phyloP scores from a whole-genome alignment of 1,284 basidiomycete genomes.

The Melanopsichium pennsylvanicum region DNA sequence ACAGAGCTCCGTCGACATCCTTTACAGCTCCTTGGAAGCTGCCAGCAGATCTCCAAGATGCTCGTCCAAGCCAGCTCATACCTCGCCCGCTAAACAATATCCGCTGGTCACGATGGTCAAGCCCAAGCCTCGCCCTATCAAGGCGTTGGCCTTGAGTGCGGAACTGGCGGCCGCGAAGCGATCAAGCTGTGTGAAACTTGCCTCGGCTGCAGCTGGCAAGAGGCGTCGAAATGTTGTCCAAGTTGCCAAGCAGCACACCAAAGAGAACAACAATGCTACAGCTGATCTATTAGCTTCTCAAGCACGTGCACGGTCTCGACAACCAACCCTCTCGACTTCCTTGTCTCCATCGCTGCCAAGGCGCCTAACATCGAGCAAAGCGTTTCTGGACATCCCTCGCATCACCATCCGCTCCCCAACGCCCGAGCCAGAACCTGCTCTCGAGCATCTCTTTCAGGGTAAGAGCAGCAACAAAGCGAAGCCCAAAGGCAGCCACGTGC shows the following conservation, averaged over 20 bases:
- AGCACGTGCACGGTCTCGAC: neutral
- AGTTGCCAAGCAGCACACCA: slow-evolving; percentile 15
- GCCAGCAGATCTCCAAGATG: slow-evolving; percentile 18
- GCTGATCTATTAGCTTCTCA: neutral
- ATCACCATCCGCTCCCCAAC: slow-evolving; percentile 26
- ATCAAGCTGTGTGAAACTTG: neutral
- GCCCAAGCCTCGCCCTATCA: slow-evolving; percentile 15
- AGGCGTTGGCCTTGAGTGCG: slow-evolving; percentile 5
- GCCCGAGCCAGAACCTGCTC: slow-evolving; percentile 10
- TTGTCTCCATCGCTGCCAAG: neutral
- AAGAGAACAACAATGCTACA: neutral
- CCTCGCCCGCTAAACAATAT: neutral
- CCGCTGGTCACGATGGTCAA: slow-evolving; percentile 36
- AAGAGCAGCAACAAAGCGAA: neutral
- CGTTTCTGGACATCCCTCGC: slow-evolving; percentile 1
- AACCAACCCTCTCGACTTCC: neutral
- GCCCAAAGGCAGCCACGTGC: neutral
- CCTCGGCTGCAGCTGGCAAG: slow-evolving; percentile 6
- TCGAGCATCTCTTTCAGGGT: neutral
- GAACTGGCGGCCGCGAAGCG: slow-evolving; percentile 15
- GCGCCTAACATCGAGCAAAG: neutral
- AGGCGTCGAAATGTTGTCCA: slow-evolving; percentile 3
- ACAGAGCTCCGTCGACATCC: neutral
- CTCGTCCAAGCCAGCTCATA: slow-evolving; percentile 24
- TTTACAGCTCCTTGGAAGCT: slow-evolving; percentile 28